These are phyloP conservation scores for Sphenostylis stenocarpa DNA, from an alignment of 306 rosid species.

Conservation along the genomic window DNA sequence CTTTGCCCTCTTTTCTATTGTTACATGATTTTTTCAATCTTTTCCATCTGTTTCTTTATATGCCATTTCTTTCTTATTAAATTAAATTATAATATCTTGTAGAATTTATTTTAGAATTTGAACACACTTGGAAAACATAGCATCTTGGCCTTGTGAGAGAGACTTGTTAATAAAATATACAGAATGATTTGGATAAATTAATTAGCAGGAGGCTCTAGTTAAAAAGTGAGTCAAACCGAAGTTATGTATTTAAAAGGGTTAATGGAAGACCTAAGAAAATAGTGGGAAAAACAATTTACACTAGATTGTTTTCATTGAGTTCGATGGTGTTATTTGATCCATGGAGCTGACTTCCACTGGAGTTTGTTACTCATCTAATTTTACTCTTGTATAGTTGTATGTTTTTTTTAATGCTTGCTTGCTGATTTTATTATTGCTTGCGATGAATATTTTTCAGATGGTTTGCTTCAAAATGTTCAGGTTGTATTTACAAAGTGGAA, in stretches of 20 bases:
- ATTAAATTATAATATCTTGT: neutral
- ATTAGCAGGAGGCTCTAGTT: neutral
- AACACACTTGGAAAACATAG: constrained; percentile 7
- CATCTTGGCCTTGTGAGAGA: neutral
- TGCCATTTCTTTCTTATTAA: constrained; percentile 11
- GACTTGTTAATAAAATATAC: neutral
- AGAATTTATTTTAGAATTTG: constrained; percentile 1
- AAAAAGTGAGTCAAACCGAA: constrained; percentile 1
- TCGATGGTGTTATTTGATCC: neutral
- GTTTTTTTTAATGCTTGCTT: neutral
- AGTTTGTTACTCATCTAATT: neutral
- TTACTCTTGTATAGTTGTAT: neutral
- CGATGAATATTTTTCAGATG: constrained; percentile 49
- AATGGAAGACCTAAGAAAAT: neutral
- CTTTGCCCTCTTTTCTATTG: constrained; percentile 19
- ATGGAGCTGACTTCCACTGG: neutral
- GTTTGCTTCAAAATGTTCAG: constrained; percentile 56
- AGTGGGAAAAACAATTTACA: neutral
- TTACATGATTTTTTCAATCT: neutral
- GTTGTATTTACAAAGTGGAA: constrained; percentile 66
- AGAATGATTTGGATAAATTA: constrained; percentile 4
- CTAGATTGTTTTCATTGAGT: neutral
- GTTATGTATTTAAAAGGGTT: neutral
- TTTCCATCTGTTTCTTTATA: neutral
- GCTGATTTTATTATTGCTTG: constrained; percentile 17